Conservation (phyloP, 2,329 filamentous ascomycete species). For the Pyrenophora teres region DNA sequence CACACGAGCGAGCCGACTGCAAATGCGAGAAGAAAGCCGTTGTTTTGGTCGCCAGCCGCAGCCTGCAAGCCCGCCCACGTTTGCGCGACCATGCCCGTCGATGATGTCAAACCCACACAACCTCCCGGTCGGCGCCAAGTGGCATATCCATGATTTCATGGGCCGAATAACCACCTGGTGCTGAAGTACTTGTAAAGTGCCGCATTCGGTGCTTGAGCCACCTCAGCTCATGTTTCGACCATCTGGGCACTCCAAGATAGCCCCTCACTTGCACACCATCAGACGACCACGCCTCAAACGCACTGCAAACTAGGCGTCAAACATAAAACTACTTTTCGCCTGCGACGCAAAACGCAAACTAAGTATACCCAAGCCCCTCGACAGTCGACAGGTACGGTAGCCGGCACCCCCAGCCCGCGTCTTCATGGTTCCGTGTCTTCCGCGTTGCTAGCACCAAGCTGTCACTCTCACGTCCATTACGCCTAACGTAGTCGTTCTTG, state of each 20-base stretch:
- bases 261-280: constrained; percentile 3
- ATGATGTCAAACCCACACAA: constrained; percentile 27
- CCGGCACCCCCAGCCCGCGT: neutral
- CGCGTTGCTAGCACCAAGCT: neutral
- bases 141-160: constrained; percentile 10
- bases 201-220: constrained; percentile 1
- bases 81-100: constrained; percentile 11
- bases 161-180: neutral
- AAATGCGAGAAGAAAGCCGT: neutral
- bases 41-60: constrained; percentile 4
- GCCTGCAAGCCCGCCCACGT: constrained; percentile 16
- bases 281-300: constrained; percentile 21
- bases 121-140: constrained; percentile 9
- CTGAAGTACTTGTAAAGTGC: constrained; percentile 1
- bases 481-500: too few species aligned
- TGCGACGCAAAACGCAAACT: neutral
- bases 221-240: constrained; percentile 1
- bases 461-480: too few species aligned
- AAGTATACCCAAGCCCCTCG: constrained; percentile 1
- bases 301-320: constrained; percentile 22
- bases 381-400: neutral
- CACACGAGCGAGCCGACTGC: neutral
- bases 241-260: neutral
- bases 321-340: constrained; percentile 1
- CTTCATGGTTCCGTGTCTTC: constrained; percentile 2